These are phyloP conservation scores for Clarireedia monteithiana DNA, from an alignment of 2,329 filamentous ascomycete genomes.

Conservation along the genomic window DNA sequence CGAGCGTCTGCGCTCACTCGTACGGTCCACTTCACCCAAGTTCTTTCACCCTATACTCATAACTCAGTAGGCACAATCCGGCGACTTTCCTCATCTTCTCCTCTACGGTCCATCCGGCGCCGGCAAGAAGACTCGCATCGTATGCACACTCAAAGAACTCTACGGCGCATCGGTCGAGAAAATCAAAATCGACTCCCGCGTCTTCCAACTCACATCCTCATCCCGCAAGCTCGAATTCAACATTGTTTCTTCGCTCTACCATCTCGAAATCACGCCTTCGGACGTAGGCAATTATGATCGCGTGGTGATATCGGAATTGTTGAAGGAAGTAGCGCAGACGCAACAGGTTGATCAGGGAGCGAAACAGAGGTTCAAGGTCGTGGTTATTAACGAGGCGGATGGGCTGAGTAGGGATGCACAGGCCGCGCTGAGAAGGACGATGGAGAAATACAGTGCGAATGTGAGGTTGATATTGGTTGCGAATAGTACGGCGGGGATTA, in stretches of 20 bases:
- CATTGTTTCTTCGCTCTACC: slow-evolving; percentile 93
- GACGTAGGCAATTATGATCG: slow-evolving; percentile 96
- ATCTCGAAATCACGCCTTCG: slow-evolving; percentile 95
- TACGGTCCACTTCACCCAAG: slow-evolving; percentile 37
- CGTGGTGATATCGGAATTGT: slow-evolving; percentile 87
- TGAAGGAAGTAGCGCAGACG: slow-evolving; percentile 97
- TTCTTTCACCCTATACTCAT: not conserved
- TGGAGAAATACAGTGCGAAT: slow-evolving; percentile 99
- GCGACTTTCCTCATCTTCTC: slow-evolving; percentile 95
- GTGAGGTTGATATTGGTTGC: slow-evolving; percentile 84
- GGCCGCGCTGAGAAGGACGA: slow-evolving; percentile 86
- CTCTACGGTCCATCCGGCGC: slow-evolving; percentile 95
- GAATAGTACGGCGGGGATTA: slow-evolving; percentile 96
- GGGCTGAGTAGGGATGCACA: slow-evolving; percentile 91
- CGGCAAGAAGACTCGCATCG: slow-evolving; percentile 95
- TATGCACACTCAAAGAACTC: slow-evolving; percentile 88
- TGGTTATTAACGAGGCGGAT: slow-evolving; percentile 98
- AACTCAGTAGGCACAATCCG: slow-evolving; percentile 70
- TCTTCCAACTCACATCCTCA: slow-evolving; percentile 83
- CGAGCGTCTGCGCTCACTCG: slow-evolving; percentile 75
- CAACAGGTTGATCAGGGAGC: slow-evolving; percentile 95
- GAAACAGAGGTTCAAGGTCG: slow-evolving; percentile 92
- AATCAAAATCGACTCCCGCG: slow-evolving; percentile 97
- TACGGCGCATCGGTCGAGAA: slow-evolving; percentile 97
- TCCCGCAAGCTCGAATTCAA: slow-evolving; percentile 99